These are phyloP conservation scores for Pneumocystis oryctolagi DNA, from an alignment of 1,139 yeast species.

Conservation along the genomic window DNA sequence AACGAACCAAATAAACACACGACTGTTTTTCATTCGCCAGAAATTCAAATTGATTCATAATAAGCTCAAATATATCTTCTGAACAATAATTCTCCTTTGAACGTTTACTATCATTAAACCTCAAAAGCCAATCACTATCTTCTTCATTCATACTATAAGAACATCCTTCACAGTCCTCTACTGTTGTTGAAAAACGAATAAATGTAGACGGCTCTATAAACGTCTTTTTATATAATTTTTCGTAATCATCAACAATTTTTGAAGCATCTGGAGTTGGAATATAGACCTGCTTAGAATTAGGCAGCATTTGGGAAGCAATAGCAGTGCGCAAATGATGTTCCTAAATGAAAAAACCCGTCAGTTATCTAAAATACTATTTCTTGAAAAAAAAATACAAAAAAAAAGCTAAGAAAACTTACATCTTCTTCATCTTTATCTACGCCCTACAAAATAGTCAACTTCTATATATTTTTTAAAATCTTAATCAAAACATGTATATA, in stretches of 20 bases:
- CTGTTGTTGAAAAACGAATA: conserved; percentile 82
- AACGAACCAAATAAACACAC: conserved; percentile 54
- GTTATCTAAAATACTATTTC: neutral
- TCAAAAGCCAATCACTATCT: conserved; percentile 53
- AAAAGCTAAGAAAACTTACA: conserved; percentile 12
- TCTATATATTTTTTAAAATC: neutral
- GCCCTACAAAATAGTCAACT: conserved; percentile 31
- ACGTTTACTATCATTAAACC: conserved; percentile 28
- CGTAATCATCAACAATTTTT: conserved; percentile 37
- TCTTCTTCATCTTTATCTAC: conserved; percentile 96
- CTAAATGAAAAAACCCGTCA: conserved; percentile 7
- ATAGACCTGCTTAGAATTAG: conserved; percentile 48
- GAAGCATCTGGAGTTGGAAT: conserved; percentile 94
- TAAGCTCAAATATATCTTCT: conserved; percentile 74
- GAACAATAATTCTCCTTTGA: conserved; percentile 28
- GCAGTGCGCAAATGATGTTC: conserved; percentile 93
- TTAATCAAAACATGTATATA: neutral
- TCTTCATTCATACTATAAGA: conserved; percentile 81
- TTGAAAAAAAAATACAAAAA: neutral
- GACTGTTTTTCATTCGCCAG: conserved; percentile 74
- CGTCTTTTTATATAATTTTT: conserved; percentile 50
- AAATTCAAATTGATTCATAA: conserved; percentile 61
- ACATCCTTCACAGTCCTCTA: conserved; percentile 81
- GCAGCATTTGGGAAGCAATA: conserved; percentile 53
- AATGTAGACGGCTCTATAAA: conserved; percentile 65